Base-by-base conservation (phyloP, 441 rosid genomes). In the Euphorbia celastroides region DNA sequence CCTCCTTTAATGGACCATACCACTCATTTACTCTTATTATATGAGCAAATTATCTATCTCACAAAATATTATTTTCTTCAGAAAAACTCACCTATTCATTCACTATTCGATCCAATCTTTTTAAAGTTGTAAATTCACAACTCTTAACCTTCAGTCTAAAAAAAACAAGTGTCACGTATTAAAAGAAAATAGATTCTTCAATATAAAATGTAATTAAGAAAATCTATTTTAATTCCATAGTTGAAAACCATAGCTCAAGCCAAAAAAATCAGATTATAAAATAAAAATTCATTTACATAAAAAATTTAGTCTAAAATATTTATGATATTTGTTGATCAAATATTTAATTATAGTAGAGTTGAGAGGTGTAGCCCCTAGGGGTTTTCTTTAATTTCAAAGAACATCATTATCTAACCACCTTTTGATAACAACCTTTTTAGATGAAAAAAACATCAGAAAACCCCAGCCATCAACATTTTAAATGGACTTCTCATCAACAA, bases 381-480 rank as follows among this genome's bases (percentile, higher is more conserved):
- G 81, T 78, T 58, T 59, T 27, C 7, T 28, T 55, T 12, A 25
- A 61, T 81, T 74, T 80, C 86, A 80, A 78, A 71, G 70, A 31
- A 79, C 70, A 74, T 83, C 85, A 67, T 62, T 80, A 70, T 84
- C 88, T 70, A 67, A 31, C 85, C 75, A 80, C 85, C 66, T 73
- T 46, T 61, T 73, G 87, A 84, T 71, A 57, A 79, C 60, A 74
- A 84, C 81, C 7, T 55, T 71, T 58, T 64, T 64, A 78, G 82
- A 74, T 72, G 70, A 60, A 57, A 67, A 70, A 69, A 75, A 72
- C 76, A 38, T n/a, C n/a, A n/a, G n/a, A n/a, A n/a, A n/a, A 68
- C 70, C 75, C 64, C 56, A 55, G 42, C 55, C 42, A 54, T 72
- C 75, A 79, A 69, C 65, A 34, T 57, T 20, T 27, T 11, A 65